These are phyloP conservation scores for Boletus semigastroideus DNA, from an alignment of 1,284 basidiomycete species.

Conservation along the genomic window DNA sequence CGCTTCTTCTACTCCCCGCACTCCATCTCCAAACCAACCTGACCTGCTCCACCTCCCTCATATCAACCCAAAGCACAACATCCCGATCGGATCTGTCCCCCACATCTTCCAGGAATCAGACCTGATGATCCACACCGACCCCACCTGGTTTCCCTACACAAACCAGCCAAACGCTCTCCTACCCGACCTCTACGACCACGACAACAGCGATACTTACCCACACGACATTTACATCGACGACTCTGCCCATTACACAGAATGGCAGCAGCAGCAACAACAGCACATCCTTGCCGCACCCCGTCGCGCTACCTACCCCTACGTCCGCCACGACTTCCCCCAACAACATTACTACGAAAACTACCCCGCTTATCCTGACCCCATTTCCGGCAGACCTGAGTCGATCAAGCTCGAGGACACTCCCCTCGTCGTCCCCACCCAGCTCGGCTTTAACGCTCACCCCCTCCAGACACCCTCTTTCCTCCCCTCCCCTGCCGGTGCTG, in stretches of 20 bases:
- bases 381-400: conserved; percentile 36
- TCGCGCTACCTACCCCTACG: conserved; percentile 70
- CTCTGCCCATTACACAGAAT: conserved; percentile 38
- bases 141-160: conserved; percentile 31
- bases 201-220: conserved; percentile 37
- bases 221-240: conserved; percentile 39
- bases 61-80: conserved; percentile 39
- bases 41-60: conserved; percentile 40
- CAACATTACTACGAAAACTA: conserved; percentile 34
- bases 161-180: conserved; percentile 55
- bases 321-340: conserved; percentile 59
- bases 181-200: conserved; percentile 64
- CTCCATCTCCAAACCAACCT: conserved; percentile 58
- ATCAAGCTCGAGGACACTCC: conserved; percentile 67
- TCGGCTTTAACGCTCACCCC: conserved; percentile 31
- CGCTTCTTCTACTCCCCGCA: conserved; percentile 62
- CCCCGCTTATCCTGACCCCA: conserved; percentile 28
- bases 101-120: conserved; percentile 50
- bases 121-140: conserved; percentile 37
- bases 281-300: conserved; percentile 43
- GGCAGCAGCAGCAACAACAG: conserved; percentile 31
- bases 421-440: conserved; percentile 62
- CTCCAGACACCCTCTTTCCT: conserved; percentile 29
- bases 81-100: conserved; percentile 48
- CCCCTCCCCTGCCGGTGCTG: conserved; percentile 33